These are phyloP conservation scores for Gelatoporia subvermispora DNA, from an alignment of 768 basidiomycete genomes.

Conservation along the genomic window DNA sequence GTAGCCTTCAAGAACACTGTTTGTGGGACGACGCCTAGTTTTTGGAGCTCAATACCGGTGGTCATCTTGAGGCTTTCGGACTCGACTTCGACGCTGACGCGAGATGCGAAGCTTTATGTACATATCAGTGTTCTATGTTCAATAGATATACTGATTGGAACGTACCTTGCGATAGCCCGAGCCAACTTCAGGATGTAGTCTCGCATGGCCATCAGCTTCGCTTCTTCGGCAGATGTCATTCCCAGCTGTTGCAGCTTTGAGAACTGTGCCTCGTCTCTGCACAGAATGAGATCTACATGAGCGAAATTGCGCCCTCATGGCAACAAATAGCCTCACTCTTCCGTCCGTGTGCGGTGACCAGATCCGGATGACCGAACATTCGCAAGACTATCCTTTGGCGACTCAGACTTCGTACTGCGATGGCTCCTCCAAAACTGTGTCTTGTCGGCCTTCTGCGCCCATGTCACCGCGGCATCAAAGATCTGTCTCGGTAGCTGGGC, in stretches of 20 bases:
- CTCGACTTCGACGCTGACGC: constrained; percentile 59
- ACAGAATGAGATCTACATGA: too few relatives aligned
- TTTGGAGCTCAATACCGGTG: constrained; percentile 74
- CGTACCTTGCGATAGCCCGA: constrained; percentile 70
- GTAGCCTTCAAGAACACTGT: constrained; percentile 81
- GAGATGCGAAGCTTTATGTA: constrained; percentile 55
- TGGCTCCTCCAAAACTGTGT: constrained; percentile 73
- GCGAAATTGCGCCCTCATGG: too few relatives aligned
- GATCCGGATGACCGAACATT: constrained; percentile 52
- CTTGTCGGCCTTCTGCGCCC: constrained; percentile 84
- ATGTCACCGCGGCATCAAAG: constrained; percentile 79
- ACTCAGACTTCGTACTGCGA: constrained; percentile 53
- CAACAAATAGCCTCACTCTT: constrained; percentile 63
- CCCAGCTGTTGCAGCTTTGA: constrained; percentile 82
- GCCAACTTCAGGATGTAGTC: constrained; percentile 87
- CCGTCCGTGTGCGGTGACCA: constrained; percentile 53
- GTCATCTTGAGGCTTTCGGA: constrained; percentile 58
- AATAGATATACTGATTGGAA: background rate
- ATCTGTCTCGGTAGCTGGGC: constrained; percentile 59
- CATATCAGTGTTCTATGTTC: background rate
- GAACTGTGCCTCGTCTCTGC: constrained; percentile 74
- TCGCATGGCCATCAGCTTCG: constrained; percentile 80
- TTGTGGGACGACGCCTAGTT: constrained; percentile 84
- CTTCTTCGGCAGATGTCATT: constrained; percentile 77
- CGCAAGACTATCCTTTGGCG: constrained; percentile 67